A percentile compares a stretch with the other conserved stretches of the same genome.
Evolutionary conservation across 495 filamentous ascomycete genomes (phyloP).

Genomic region (Penicillium lagena): DNA sequence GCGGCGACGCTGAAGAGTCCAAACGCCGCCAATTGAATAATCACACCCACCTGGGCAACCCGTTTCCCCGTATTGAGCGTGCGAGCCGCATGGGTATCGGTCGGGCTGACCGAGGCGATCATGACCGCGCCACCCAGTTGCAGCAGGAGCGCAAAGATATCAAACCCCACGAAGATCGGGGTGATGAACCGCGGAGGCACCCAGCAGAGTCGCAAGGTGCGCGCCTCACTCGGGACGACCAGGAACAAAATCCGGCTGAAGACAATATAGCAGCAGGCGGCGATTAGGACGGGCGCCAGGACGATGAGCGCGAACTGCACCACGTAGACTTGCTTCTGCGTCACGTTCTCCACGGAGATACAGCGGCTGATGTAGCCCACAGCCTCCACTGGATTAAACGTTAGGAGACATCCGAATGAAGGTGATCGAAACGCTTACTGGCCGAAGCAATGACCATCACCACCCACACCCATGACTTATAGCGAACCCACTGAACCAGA

Average conservation of each 20-base stretch:
- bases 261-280: slow-evolving; percentile 50
- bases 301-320: slow-evolving; percentile 33
- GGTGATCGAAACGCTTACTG: slow-evolving; percentile 22
- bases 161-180: slow-evolving; percentile 26
- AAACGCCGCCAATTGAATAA: slow-evolving; percentile 36
- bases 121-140: slow-evolving; percentile 26
- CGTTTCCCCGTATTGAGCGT: slow-evolving; percentile 33
- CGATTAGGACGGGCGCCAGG: slow-evolving; percentile 39
- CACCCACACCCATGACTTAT: slow-evolving; percentile 38
- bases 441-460: slow-evolving; percentile 36
- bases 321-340: slow-evolving; percentile 20
- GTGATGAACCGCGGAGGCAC: slow-evolving; percentile 36
- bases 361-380: slow-evolving; percentile 37
- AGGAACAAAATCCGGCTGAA: slow-evolving; percentile 45
- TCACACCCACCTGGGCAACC: slow-evolving; percentile 32
- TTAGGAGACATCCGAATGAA: slow-evolving; percentile 1
- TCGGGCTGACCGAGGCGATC: slow-evolving; percentile 23
- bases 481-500: slow-evolving; percentile 31
- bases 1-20: slow-evolving; percentile 35
- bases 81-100: slow-evolving; percentile 12
- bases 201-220: slow-evolving; percentile 37
- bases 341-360: slow-evolving; percentile 24
- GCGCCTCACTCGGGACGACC: slow-evolving; percentile 30
- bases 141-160: slow-evolving; percentile 23
- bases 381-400: slow-evolving; percentile 31